Conservation (phyloP, 352 stramenopile species). For the Phytopythium sindhum region DNA sequence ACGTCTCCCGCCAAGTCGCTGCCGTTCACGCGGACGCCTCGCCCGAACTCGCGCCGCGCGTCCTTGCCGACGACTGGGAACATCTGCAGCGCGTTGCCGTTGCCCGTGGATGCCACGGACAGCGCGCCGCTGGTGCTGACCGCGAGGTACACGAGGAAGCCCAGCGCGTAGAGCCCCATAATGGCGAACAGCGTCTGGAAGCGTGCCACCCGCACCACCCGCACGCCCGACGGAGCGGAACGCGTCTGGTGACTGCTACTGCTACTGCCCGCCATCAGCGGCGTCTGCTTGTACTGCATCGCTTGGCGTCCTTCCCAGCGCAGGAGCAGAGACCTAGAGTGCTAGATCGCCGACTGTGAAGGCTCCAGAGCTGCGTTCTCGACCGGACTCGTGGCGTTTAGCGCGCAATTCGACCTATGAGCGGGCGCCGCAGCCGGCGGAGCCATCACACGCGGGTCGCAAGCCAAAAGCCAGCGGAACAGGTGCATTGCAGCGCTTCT, state of each 20-base stretch:
- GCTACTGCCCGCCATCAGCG: neutral
- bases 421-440: neutral
- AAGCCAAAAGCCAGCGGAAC: neutral
- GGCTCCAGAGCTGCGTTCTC: neutral
- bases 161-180: conserved; percentile 22
- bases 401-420: neutral
- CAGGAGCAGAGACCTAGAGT: too few species aligned
- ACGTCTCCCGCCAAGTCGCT: neutral
- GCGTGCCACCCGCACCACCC: conserved; percentile 3
- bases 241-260: neutral
- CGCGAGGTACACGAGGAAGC: conserved; percentile 19
- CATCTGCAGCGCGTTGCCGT: conserved; percentile 4
- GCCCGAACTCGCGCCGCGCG: conserved; percentile 1
- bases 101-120: neutral
- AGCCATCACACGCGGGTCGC: neutral
- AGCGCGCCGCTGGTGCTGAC: neutral
- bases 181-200: conserved; percentile 21
- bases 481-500: neutral
- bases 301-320: neutral
- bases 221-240: neutral
- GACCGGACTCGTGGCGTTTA: neutral
- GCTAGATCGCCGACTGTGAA: neutral
- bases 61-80: conserved; percentile 1
- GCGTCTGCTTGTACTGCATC: conserved; percentile 2
- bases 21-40: neutral